Evolutionary conservation across 768 basidiomycete species (phyloP), one percentile per base, ranked within the genome.

Genomic region (Termitomyces bulborhizus): DNA sequence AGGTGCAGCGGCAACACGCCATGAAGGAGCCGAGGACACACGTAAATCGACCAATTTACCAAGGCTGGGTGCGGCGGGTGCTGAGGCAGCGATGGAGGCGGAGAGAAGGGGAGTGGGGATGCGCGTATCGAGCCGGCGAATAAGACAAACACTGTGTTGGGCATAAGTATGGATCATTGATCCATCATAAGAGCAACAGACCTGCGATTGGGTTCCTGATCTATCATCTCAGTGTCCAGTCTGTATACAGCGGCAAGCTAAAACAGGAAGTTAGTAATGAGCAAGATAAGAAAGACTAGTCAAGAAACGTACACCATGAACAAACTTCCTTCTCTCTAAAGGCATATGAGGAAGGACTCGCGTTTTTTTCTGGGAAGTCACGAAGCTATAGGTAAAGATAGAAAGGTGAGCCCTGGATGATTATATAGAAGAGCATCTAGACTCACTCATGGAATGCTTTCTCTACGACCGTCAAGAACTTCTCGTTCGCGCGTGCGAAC

Each of bases 121-220:
- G 24, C 91, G 83, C 0, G 93, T 87, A 66, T 97, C 94, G 46
- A 94, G 70, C 13, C 92, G 81, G 34, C 90, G 79, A 48, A 91
- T 73, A 46, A 97, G 80, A 65, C 92, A 88, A 1, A 96, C 88
- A 60, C 91, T 57, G 41, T 29, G 32, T 32, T 18, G 26, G 8
- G 11, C 26, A n/a, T 24, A 34, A 51, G 26, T 54, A 50, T 32
- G 36, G 15, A 36, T 6, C 36, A 18, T 37, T 31, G 37, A 39
- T 46, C 40, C 27, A 31, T 32, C 15, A 47, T 53, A 3, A 37
- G 13, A 55, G 9, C 4, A 29, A 51, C 69, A 21, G 18, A 82
- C 81, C 79, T 84, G 46, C 91, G 76, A 64, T 89, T 80, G 0
- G 96, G 96, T 62, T 97, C 96, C 62, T 89, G 88, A 66, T 98